Evolutionary conservation across 1,139 yeast species (phyloP), one percentile per base, ranked within the genome.

Genomic region (Eremothecium sinecaudum): DNA sequence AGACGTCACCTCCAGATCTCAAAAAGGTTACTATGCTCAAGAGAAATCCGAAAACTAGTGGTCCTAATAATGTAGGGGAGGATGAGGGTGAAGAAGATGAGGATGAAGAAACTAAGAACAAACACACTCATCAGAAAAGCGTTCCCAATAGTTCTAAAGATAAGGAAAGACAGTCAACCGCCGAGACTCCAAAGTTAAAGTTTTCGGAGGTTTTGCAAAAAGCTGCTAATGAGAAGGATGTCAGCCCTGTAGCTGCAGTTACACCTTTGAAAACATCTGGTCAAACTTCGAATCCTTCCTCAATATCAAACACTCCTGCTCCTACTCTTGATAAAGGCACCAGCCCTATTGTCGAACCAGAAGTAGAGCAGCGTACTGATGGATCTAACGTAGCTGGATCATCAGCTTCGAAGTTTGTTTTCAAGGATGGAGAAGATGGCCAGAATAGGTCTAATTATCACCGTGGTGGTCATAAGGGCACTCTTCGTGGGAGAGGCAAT

Each of bases 21-120:
- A 27, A 27, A 21, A 27, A 27, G 6, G 40, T 40, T 8, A 39
- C 37, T 13, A 34, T 44, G 10, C 31, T 46, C 39, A 44, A 43
- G 31, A 45, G 43, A 37, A 35, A 35, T 12, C 34, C 43, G 32
- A 24, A 42, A 36, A 13, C 39, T 12, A 21, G 30, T 18, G 41
- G 35, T 18, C 42, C 32, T 22, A 31, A 37, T 22, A 33, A 36
- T 13, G 36, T 38, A n/a, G 36, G 37, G 7, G 36, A 32, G 4
- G 31, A 27, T 18, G 30, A 27, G n/a, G 21, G 13, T n/a, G 31
- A 26, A 13, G 35, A 32, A 21, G 35, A 26, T 19, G 27, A 24
- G 11, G 30, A n/a, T 3, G 21, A 12, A 10, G 10, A 7, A 8
- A 10, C 10, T 10, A 10, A 7, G 7, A 19, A 19, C 21, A 24